Evolutionary conservation across 805 yeast genomes (phyloP).

Genomic region (Soucietia sequanensis): DNA sequence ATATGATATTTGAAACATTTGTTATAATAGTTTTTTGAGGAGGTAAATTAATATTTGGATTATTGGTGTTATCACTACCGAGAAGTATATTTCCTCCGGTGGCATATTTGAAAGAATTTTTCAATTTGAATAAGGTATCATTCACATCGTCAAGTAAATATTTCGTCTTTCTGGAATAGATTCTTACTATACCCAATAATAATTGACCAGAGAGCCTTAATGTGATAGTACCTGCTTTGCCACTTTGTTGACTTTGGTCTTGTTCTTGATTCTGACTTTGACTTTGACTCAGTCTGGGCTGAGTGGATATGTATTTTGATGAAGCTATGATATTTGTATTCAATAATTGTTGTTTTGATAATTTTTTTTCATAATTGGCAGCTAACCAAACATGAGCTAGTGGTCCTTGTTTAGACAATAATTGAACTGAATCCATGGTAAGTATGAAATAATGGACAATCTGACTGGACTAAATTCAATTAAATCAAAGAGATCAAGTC

Average conservation of each 20-base stretch:
- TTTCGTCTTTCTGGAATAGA: conserved; percentile 82
- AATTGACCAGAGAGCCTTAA: conserved; percentile 83
- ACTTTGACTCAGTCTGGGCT: conserved; percentile 48
- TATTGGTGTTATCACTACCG: not conserved
- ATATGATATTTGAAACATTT: conserved; percentile 56
- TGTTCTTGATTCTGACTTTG: conserved; percentile 9
- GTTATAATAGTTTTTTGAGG: conserved; percentile 60
- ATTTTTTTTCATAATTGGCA: conserved; percentile 78
- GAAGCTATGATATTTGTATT: conserved; percentile 67
- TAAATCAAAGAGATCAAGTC: too few relatives aligned
- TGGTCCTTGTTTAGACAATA: conserved; percentile 73
- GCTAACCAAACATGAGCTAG: conserved; percentile 92
- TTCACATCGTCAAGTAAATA: conserved; percentile 80
- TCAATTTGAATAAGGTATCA: conserved; percentile 69
- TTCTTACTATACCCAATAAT: conserved; percentile 80
- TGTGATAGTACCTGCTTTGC: conserved; percentile 67
- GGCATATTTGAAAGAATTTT: conserved; percentile 56
- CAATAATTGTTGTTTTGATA: conserved; percentile 68
- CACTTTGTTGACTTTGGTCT: conserved; percentile 17
- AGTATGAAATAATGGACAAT: not conserved
- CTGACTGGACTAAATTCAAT: not conserved
- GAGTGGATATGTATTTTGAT: conserved; percentile 43
- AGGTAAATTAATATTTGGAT: conserved; percentile 41
- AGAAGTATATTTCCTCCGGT: conserved; percentile 27
- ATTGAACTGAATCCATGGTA: conserved; percentile 39